Evolutionary conservation across 2,329 filamentous ascomycete species (phyloP).

Genomic region (Claviceps maximensis): DNA sequence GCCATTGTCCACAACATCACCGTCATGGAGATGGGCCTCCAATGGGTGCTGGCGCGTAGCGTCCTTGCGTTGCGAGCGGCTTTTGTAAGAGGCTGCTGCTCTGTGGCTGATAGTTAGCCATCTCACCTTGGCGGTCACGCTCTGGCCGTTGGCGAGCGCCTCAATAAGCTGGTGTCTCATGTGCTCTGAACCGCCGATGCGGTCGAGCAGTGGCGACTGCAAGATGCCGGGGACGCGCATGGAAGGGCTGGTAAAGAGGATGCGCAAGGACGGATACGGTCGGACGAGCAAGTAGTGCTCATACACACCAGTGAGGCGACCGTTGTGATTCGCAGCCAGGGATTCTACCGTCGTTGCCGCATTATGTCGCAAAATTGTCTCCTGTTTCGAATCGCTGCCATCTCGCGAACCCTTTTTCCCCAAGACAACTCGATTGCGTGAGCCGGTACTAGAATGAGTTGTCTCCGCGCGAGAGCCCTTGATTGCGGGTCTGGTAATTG

Average conservation of each 20-base stretch:
- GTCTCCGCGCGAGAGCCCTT: background rate
- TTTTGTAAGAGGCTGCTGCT: background rate
- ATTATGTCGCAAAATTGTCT: background rate
- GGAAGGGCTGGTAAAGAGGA: constrained; percentile 56
- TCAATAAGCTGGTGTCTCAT: constrained; percentile 34
- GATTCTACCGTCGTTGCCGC: constrained; percentile 1
- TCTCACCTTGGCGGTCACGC: constrained; percentile 57
- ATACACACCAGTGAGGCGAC: constrained; percentile 22
- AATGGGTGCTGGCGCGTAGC: constrained; percentile 27
- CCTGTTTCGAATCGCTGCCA: background rate
- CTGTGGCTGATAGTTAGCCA: constrained; percentile 7
- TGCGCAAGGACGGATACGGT: constrained; percentile 50
- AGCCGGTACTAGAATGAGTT: background rate
- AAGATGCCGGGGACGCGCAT: constrained; percentile 55
- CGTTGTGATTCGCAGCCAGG: constrained; percentile 8
- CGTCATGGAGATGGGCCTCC: constrained; percentile 31
- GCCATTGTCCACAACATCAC: constrained; percentile 5
- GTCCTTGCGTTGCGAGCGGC: constrained; percentile 4
- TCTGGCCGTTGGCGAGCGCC: constrained; percentile 55
- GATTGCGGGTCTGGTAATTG: background rate
- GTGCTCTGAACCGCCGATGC: constrained; percentile 35
- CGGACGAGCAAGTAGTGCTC: constrained; percentile 51
- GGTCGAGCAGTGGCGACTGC: constrained; percentile 42
- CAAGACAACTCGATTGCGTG: constrained; percentile 9
- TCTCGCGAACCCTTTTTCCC: background rate